phyloP scores from a whole-genome alignment of 2,329 filamentous ascomycete species.

The Sclerotiophoma versabilis region DNA sequence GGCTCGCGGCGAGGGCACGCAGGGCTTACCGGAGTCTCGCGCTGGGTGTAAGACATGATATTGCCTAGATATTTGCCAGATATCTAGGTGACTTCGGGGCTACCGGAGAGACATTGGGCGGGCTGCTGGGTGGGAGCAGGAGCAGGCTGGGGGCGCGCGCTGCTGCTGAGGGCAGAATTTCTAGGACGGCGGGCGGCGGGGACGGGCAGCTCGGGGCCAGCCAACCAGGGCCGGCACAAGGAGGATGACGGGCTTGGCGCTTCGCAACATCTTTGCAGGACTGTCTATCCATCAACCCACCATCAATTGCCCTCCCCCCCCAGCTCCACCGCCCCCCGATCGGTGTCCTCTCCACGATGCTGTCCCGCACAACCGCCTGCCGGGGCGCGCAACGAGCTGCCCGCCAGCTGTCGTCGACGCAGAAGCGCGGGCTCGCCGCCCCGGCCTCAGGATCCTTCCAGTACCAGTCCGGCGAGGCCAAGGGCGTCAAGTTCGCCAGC shows the following conservation, averaged over 20 bases:
- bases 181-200: not conserved
- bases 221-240: slow-evolving; percentile 6
- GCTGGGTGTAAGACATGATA: slow-evolving; percentile 47
- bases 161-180: slow-evolving; percentile 13
- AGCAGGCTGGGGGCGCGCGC: not conserved
- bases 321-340: slow-evolving; percentile 54
- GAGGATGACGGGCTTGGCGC: slow-evolving; percentile 17
- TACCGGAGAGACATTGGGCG: slow-evolving; percentile 45
- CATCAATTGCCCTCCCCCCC: slow-evolving; percentile 58
- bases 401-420: slow-evolving; percentile 61
- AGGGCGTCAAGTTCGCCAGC: slow-evolving; percentile 90
- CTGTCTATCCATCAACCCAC: slow-evolving; percentile 19
- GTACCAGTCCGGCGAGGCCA: slow-evolving; percentile 85
- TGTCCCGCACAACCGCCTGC: slow-evolving; percentile 71
- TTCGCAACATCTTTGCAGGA: slow-evolving; percentile 13
- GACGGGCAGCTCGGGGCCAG: not conserved
- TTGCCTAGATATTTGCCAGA: slow-evolving; percentile 46
- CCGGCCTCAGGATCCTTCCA: slow-evolving; percentile 78
- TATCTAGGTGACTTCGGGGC: slow-evolving; percentile 38
- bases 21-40: slow-evolving; percentile 46
- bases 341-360: slow-evolving; percentile 61
- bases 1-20: slow-evolving; percentile 8
- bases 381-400: slow-evolving; percentile 69
- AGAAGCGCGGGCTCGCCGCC: slow-evolving; percentile 69
- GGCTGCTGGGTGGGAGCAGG: slow-evolving; percentile 2